These are phyloP conservation scores for Sporisorium sorghi DNA, from an alignment of 1,284 basidiomycete genomes.

Conservation along the genomic window DNA sequence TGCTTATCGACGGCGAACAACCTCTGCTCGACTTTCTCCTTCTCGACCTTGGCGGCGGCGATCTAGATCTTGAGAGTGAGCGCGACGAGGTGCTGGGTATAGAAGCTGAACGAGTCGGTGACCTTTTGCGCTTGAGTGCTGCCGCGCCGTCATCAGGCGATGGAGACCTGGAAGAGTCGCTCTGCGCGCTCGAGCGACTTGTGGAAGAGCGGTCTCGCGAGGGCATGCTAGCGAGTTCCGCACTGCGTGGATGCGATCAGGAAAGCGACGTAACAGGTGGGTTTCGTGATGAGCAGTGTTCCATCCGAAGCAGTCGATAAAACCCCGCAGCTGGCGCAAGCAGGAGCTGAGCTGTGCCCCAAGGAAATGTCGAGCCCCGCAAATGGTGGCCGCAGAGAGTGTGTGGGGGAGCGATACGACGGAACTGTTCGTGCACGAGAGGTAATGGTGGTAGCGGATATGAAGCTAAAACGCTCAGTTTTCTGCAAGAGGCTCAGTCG, in stretches of 20 bases:
- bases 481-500: too few relatives aligned
- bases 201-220: conserved; percentile 17
- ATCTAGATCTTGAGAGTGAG: conserved; percentile 29
- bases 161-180: conserved; percentile 14
- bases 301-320: background rate
- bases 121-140: conserved; percentile 34
- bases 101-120: conserved; percentile 27
- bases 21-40: conserved; percentile 22
- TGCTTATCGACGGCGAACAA: conserved; percentile 27
- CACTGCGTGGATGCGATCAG: background rate
- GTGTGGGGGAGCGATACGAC: background rate
- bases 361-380: background rate
- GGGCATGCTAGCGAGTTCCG: conserved; percentile 14
- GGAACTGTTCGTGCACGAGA: background rate
- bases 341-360: background rate
- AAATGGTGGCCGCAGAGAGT: background rate
- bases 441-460: too few relatives aligned
- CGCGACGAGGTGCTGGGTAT: conserved; percentile 28
- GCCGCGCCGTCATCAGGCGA: conserved; percentile 20
- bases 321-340: background rate
- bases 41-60: conserved; percentile 33
- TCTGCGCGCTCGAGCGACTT: conserved; percentile 7
- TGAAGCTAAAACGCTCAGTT: too few relatives aligned
- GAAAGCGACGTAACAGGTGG: background rate
- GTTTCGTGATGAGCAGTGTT: background rate